phyloP scores from a whole-genome alignment of 2,329 filamentous ascomycete species.

The Aureobasidium sp. region DNA sequence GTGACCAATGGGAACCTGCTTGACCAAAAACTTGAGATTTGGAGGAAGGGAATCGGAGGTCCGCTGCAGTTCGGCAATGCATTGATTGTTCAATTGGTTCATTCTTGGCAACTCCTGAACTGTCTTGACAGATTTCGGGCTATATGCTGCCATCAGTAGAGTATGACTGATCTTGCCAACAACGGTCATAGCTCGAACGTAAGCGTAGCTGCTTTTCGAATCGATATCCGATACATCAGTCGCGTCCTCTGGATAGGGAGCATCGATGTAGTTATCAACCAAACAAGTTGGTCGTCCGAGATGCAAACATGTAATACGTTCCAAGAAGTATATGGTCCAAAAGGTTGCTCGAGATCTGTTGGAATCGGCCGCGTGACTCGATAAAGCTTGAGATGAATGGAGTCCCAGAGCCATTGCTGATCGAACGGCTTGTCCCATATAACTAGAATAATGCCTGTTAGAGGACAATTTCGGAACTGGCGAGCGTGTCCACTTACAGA shows the following conservation, averaged over 20 bases:
- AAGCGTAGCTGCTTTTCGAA: slow-evolving; percentile 12
- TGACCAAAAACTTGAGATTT: slow-evolving; percentile 14
- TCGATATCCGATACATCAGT: not conserved
- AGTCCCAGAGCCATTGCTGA: slow-evolving; percentile 22
- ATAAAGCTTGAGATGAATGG: slow-evolving; percentile 16
- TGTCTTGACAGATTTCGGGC: not conserved
- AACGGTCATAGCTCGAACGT: slow-evolving; percentile 14
- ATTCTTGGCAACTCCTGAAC: not conserved
- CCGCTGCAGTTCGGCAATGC: not conserved
- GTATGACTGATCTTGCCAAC: slow-evolving; percentile 14
- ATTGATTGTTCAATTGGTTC: slow-evolving; percentile 7
- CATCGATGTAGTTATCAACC: slow-evolving; percentile 7
- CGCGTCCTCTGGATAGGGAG: slow-evolving; percentile 14
- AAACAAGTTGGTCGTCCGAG: slow-evolving; percentile 15
- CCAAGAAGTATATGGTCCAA: slow-evolving; percentile 21
- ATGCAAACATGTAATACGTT: slow-evolving; percentile 16
- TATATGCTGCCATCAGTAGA: slow-evolving; percentile 6
- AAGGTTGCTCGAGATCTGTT: slow-evolving; percentile 6
- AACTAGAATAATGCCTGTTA: no score
- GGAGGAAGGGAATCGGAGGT: slow-evolving; percentile 2
- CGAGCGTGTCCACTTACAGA: no score
- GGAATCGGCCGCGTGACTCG: not conserved
- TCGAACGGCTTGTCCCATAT: slow-evolving; percentile 17
- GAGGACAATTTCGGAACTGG: no score
- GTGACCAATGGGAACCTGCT: not conserved